Base-by-base conservation (phyloP, 345 rosid genomes). In the Hirschfeldia incana region DNA sequence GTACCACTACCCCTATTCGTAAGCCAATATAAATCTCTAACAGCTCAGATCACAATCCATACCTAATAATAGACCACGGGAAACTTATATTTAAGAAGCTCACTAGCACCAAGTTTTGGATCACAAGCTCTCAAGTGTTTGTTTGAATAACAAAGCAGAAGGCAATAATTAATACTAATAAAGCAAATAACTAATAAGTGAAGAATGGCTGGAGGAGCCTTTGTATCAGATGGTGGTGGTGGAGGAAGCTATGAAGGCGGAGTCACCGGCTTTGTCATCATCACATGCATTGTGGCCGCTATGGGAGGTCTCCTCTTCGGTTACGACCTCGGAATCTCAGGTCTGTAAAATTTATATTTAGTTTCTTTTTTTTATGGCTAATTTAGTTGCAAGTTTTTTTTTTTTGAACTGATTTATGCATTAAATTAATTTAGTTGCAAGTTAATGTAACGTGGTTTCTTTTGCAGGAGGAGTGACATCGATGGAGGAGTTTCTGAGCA, bases 281-380 rank as follows among this genome's bases (percentile, higher is more conserved):
- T 85, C 36, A 78, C 89, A 1, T 88, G 88, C 63, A 1, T 88
- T 30, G 87, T 86, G 32, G 88, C 91, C 3, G 88, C 91, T 32
- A 77, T 85, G 83, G 91, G 91, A 28, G 91, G 91, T 49, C 86
- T 88, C 58, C 85, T 86, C 80, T 88, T 86, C 3, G 89, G 91
- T 16, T 88, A 88, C 16, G 91, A 88, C 44, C 72, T 86, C 53
- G 91, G 91, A 33, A 86, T 88, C 75, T 88, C 91, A 67, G 84
- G 84, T 81, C 3, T 7, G 72, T 65, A 33, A 9, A 66, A n/a
- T 60, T 58, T 8, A 6, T 46, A 37, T 12, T 15, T 64, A 15
- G 8, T 13, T 42, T 57, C 3, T 29, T 29, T 29, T 0, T 29
- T 29, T 29, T 29, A 29, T 29, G 30, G 30, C 30, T 3, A 29